Conservation (phyloP, 371 early-diverging fungal genomes). For the Ecytonucleospora hepatopenaei region DNA sequence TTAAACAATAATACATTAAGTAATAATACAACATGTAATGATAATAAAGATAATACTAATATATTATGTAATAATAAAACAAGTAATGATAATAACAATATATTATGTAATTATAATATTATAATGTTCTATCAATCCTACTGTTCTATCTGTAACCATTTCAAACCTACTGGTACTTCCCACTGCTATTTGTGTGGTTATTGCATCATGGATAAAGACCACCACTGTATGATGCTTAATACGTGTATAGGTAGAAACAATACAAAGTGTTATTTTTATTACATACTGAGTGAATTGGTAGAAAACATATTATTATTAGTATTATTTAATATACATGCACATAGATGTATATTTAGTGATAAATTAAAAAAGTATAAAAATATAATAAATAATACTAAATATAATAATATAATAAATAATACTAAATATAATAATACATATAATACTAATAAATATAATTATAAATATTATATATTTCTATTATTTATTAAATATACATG, state of each 20-base stretch:
- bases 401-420: not conserved
- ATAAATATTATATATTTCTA: not conserved
- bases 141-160: slow-evolving; percentile 48
- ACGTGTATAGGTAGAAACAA: slow-evolving; percentile 54
- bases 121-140: slow-evolving; percentile 28
- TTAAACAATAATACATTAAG: no score
- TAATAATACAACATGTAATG: no score
- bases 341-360: no score
- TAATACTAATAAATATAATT: no score
- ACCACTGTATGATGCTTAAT: slow-evolving; percentile 54
- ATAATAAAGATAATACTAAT: no score
- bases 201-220: slow-evolving; percentile 55
- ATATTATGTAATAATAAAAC: no score
- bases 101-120: no score
- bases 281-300: slow-evolving; percentile 1
- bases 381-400: not conserved
- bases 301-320: not conserved
- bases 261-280: slow-evolving; percentile 19
- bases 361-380: no score
- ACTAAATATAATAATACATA: no score
- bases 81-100: no score
- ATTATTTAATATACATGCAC: no score
- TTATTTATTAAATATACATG: not conserved
- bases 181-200: slow-evolving; percentile 51
- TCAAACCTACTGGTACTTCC: slow-evolving; percentile 23